phyloP scores from a whole-genome alignment of 2,329 filamentous ascomycete species.

The Aureobasidium mangrovei region DNA sequence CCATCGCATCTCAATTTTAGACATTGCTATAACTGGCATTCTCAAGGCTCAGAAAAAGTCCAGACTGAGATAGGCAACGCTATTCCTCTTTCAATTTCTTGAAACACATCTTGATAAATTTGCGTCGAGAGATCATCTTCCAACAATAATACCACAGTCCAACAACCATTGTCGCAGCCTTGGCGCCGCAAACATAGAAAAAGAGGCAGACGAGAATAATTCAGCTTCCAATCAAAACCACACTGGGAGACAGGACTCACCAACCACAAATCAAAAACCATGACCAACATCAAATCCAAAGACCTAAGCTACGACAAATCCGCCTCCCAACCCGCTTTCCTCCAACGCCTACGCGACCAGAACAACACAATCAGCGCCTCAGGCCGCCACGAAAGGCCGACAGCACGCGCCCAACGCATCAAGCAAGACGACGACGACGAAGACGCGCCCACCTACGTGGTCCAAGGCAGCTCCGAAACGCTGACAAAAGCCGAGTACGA shows the following conservation, averaged over 20 bases:
- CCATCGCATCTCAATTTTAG: too few relatives aligned
- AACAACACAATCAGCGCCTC: slow-evolving; percentile 32
- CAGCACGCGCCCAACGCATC: slow-evolving; percentile 38
- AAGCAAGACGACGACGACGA: slow-evolving; percentile 60
- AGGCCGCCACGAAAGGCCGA: slow-evolving; percentile 36
- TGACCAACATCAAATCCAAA: slow-evolving; percentile 41
- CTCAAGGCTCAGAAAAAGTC: too few relatives aligned
- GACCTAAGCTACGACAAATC: slow-evolving; percentile 52
- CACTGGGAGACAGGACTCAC: neutral
- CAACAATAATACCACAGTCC: too few relatives aligned
- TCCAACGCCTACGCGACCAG: slow-evolving; percentile 42
- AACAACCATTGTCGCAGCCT: too few relatives aligned
- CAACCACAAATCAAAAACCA: neutral
- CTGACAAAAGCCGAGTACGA: slow-evolving; percentile 44
- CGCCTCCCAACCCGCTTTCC: slow-evolving; percentile 42
- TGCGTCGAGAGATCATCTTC: too few relatives aligned
- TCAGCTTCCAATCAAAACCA: neutral
- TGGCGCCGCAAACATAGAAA: too few relatives aligned
- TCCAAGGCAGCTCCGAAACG: slow-evolving; percentile 61
- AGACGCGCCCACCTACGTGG: slow-evolving; percentile 65
- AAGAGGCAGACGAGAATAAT: too few relatives aligned
- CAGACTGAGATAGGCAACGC: too few relatives aligned
- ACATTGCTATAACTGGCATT: too few relatives aligned
- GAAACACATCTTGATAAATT: too few relatives aligned
- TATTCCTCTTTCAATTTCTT: too few relatives aligned